Evolutionary conservation across 1,284 basidiomycete genomes (phyloP).

Genomic region (Phaffia rhodozyma): DNA sequence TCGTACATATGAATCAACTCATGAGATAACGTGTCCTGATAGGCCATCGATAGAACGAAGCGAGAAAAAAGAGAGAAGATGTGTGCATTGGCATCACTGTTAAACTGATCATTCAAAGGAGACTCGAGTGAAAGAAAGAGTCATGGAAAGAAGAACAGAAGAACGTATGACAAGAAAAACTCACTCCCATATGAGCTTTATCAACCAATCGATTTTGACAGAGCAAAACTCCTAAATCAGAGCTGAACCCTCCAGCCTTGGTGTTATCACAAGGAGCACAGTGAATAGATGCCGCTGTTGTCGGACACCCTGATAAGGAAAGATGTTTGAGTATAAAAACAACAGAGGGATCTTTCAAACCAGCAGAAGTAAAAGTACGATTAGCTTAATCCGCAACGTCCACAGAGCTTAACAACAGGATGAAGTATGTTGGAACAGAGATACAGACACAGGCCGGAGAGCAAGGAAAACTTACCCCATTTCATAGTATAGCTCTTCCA

Average conservation of each 20-base stretch:
- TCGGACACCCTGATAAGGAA: slow-evolving; percentile 50
- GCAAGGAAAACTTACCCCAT: background rate
- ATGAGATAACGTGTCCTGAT: slow-evolving; percentile 73
- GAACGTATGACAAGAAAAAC: background rate
- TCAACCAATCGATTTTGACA: slow-evolving; percentile 72
- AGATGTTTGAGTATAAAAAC: slow-evolving; percentile 83
- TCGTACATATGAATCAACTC: slow-evolving; percentile 96
- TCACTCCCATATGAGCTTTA: slow-evolving; percentile 61
- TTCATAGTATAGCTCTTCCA: slow-evolving; percentile 1
- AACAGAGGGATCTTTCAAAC: slow-evolving; percentile 56
- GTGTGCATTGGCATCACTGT: background rate
- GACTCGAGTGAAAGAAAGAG: background rate
- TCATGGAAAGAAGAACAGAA: background rate
- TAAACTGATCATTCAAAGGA: background rate
- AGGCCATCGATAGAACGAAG: background rate
- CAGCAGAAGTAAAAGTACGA: background rate
- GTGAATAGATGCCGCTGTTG: slow-evolving; percentile 54
- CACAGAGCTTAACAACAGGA: background rate
- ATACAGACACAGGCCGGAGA: background rate
- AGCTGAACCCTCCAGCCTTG: slow-evolving; percentile 69
- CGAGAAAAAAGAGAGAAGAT: background rate
- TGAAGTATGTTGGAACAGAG: background rate
- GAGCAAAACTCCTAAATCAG: slow-evolving; percentile 62
- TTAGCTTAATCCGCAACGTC: background rate
- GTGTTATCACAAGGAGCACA: slow-evolving; percentile 67